Evolutionary conservation across 495 filamentous ascomycete genomes (phyloP), one percentile per base, ranked within the genome.

Genomic region (Massariosphaeria phaeospora): DNA sequence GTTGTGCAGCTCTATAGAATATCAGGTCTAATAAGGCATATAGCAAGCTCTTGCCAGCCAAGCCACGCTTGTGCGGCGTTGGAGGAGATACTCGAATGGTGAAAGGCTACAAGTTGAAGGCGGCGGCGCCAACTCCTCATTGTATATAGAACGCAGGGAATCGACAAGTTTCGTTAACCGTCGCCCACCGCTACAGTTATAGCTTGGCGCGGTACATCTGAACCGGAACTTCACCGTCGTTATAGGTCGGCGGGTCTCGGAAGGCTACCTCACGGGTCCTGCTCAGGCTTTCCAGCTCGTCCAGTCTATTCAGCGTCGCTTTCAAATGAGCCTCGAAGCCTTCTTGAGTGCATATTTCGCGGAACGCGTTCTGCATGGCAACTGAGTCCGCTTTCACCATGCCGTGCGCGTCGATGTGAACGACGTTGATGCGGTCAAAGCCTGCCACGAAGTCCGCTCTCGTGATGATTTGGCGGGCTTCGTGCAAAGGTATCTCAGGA

Each of bases 341-440:
- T 26, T 78, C 75, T 46, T 79, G 59, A 1, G 68, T 62, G 43
- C 87, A 91, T 6, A 97, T 88, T 56, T 89, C 78, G 20, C 79
- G 77, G 68, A 97, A 96, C 0, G 93, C 91, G 35, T 81, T 80
- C 70, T 90, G 86, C 93, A 97, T 97, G 6, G 91, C 93, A 34
- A 96, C 91, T 2, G 43, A 47, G 15, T 47, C 43, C n/a, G 91
- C 93, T 23, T 91, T 82, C 0, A 97, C 91, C 73, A 84, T 84
- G 23, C 89, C 88, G 18, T 80, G 76, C 24, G 83, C 88, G 55
- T 91, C 89, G 61, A 97, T 96, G 29, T 88, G 94, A 70, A 97
- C 95, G 38, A 97, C 79, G 61, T 97, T 97, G 47, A 90, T 79
- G 53, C 91, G 85, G 67, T 97, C 91, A 61, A 95, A 89, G 41